Base-by-base conservation (phyloP, 495 filamentous ascomycete genomes). In the Schizothecium vesticola region DNA sequence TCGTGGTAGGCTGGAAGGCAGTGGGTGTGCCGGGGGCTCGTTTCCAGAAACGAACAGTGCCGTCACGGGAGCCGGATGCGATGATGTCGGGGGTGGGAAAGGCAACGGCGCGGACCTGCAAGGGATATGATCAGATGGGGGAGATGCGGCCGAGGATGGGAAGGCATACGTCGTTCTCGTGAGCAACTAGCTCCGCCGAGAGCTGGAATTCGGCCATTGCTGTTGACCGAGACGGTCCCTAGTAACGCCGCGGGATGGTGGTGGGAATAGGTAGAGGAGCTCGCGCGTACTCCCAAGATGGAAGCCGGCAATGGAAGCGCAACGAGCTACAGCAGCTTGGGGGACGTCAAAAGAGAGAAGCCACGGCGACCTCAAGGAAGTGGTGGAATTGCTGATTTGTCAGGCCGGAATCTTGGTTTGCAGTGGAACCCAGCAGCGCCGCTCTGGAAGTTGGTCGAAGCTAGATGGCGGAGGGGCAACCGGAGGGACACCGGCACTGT, bases 1-100 rank as follows among this genome's bases (percentile, higher is more conserved):
- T 89, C 3, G 86, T 88, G 70, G 86, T 85, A 71, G 43, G 43
- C 19, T 97, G 92, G 74, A 89, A 97, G 21, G 80, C 78, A 12
- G 91, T 90, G 87, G 93, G 61, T 21, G 82, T 85, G 67, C 84
- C 79, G 16, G 87, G 64, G 0, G 76, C 71, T 59, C 74, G 82
- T 57, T 88, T 92, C 96, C 96, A 99, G 59, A 92, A 77, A 36
- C 93, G 89, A 55, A 97, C 94, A 3, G 93, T 97, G 65, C 88
- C 88, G 84, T 98, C 96, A 78, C 96, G 86, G 64, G 94, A 97
- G 23, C 92, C 91, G 13, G 95, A 96, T 67, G 96, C 77, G 31
- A 97, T 80, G 61, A 87, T 79, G 70, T 91, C 87, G 66, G 91
- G 81, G 59, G 83, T 81, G 19, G 94, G 92, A 75, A 95, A 98